Evolutionary conservation across 345 rosid species (phyloP).

Genomic region (Brassica cretica): DNA sequence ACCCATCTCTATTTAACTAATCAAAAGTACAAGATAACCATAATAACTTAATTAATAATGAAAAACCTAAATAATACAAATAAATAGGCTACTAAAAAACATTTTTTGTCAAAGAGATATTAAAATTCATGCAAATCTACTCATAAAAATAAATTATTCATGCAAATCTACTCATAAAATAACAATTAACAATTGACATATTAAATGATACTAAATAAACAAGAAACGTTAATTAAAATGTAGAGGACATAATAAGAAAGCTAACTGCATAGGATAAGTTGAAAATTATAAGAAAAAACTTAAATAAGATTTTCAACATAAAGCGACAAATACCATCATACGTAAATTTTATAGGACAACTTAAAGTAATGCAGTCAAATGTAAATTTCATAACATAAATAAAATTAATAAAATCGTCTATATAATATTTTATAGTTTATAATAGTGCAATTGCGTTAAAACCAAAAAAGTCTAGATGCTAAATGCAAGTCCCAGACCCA

Average conservation of each 20-base stretch:
- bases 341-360: too few relatives aligned
- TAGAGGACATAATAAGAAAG: not conserved
- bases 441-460: too few relatives aligned
- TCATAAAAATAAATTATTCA: not conserved
- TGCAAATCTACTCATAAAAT: not conserved
- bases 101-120: not conserved
- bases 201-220: not conserved
- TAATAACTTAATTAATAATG: not conserved
- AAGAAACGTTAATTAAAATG: not conserved
- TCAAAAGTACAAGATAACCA: not conserved
- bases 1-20: constrained; percentile 7
- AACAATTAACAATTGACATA: not conserved
- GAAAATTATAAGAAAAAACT: too few relatives aligned
- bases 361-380: too few relatives aligned
- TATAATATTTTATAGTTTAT: too few relatives aligned
- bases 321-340: too few relatives aligned
- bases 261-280: not conserved
- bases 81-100: not conserved
- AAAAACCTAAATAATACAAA: not conserved
- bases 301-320: too few relatives aligned
- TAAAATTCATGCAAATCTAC: not conserved
- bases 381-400: too few relatives aligned
- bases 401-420: too few relatives aligned
- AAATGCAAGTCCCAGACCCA: not conserved
- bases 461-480: not conserved